These are phyloP conservation scores for Stellera chamaejasme DNA, from an alignment of 345 rosid species.

Conservation along the genomic window DNA sequence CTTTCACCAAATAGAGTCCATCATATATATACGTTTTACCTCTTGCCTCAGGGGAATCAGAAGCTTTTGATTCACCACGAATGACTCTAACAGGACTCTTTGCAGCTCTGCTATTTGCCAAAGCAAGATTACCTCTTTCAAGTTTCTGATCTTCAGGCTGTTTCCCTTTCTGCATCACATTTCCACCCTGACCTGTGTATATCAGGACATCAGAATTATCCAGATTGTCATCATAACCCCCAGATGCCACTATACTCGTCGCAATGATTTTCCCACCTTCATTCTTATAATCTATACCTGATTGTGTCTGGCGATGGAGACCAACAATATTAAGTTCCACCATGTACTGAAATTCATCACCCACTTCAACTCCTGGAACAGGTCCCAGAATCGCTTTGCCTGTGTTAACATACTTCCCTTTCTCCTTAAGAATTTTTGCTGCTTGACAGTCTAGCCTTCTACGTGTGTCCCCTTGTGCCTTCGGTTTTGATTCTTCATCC, in stretches of 20 bases:
- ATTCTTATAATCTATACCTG: constrained; percentile 69
- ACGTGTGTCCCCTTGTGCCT: constrained; percentile 4
- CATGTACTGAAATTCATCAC: constrained; percentile 78
- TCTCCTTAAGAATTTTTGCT: constrained; percentile 41
- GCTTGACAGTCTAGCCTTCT: constrained; percentile 65
- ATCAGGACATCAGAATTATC: constrained; percentile 49
- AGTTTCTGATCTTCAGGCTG: constrained; percentile 72
- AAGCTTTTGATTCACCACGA: constrained; percentile 48
- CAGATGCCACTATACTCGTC: constrained; percentile 68
- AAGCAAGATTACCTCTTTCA: constrained; percentile 64
- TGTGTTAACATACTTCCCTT: constrained; percentile 31
- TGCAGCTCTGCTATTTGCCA: constrained; percentile 40
- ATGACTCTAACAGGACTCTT: constrained; percentile 64
- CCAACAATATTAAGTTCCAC: constrained; percentile 69
- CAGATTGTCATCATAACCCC: constrained; percentile 55
- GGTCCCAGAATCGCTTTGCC: constrained; percentile 49
- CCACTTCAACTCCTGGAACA: constrained; percentile 74
- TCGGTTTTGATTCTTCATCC: constrained; percentile 57
- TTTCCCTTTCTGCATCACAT: constrained; percentile 39
- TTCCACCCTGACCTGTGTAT: constrained; percentile 87
- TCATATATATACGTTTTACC: constrained; percentile 46
- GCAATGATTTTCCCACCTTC: constrained; percentile 33
- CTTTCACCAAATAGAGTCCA: constrained; percentile 68
- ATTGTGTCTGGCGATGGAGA: constrained; percentile 56
- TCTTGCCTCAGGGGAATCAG: constrained; percentile 30